Base-by-base conservation (phyloP, 1,284 basidiomycete species). In the Takashimella tepidaria region DNA sequence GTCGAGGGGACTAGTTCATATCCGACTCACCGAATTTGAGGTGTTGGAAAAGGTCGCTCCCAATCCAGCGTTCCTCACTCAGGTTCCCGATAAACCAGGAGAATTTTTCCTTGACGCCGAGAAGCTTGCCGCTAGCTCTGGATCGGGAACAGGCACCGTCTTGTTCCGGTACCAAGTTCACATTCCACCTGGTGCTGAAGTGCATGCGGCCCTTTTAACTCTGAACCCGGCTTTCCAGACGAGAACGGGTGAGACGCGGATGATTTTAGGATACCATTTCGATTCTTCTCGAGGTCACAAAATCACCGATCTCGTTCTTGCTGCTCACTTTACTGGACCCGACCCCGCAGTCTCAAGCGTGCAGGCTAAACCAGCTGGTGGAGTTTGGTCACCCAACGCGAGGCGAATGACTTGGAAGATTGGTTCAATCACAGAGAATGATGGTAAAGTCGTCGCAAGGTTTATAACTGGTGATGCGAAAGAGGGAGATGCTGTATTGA, bases 151-250 rank as follows among this genome's bases (percentile, higher is more conserved):
- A 40, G 73, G 53, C 59, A 72, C 58, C 53, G 60, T 77, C 31
- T 63, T 80, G 23, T 75, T 82, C 67, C 79, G 79, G 62, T 82
- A 82, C 57, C 78, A 80, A 50, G 71, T 81, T 19, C 71, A 77
- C 50, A 64, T 79, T 11, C 64, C 71, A 4, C 66, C 71, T 11
- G 68, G 68, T 1, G 41, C 70, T 20, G 72, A 75, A 22, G 22
- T 49, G 1, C 49, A 62, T 10, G 68, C 67, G 31, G 67, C 78
- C 1, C 80, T 80, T 0, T 54, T 82, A 3, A 51, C 70, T 1
- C 64, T 81, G 25, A 74, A 76, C 49, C 76, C 80, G 0, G 75
- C 77, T 10, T 82, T 80, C 79, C 73, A 78, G 50, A 74, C 74
- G 54, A 78, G 79, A 55, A 66, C 76, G 19, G 73, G 73, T 24